Percentiles rank a stretch among this genome's conserved stretches.
phyloP scores from a whole-genome alignment of 768 basidiomycete genomes.

The Dentipellis fragilis region DNA sequence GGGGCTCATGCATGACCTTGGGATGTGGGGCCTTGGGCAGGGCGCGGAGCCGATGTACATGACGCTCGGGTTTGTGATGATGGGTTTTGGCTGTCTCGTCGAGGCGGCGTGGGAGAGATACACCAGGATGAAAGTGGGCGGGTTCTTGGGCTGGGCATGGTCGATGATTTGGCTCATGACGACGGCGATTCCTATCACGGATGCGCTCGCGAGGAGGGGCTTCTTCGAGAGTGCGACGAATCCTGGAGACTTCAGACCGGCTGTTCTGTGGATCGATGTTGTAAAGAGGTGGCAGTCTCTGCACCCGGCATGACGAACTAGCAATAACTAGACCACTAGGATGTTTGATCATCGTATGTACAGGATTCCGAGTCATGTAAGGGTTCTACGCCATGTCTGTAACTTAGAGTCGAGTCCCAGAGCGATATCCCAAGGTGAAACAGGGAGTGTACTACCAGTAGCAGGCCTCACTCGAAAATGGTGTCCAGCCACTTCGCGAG shows the following conservation, averaged over 20 bases:
- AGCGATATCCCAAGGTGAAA: too few species aligned
- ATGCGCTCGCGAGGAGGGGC: constrained; percentile 11
- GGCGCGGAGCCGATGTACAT: constrained; percentile 6
- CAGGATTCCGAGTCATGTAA: too few species aligned
- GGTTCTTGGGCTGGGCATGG: constrained; percentile 10
- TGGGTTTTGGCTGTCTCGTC: constrained; percentile 6
- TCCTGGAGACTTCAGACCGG: constrained; percentile 2
- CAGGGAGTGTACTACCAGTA: neutral
- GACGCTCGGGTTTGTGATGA: constrained; percentile 12
- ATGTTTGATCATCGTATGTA: too few species aligned
- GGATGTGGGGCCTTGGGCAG: constrained; percentile 6
- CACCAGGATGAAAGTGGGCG: constrained; percentile 8
- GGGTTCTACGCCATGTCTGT: too few species aligned
- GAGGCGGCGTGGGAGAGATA: constrained; percentile 6
- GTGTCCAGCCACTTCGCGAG: constrained; percentile 17
- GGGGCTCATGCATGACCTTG: constrained; percentile 13
- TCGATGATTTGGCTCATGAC: constrained; percentile 6
- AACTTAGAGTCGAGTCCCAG: too few species aligned
- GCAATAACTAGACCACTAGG: too few species aligned
- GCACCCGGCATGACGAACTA: neutral
- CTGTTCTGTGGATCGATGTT: constrained; percentile 10
- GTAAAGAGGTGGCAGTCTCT: constrained; percentile 10
- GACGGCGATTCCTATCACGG: constrained; percentile 9
- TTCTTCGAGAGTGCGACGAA: constrained; percentile 10
- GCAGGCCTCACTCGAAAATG: constrained; percentile 11